A percentile compares a stretch with the other conserved stretches of the same genome.
Conservation (phyloP, 176 grass and related monocot species). For the Oryza rufipogon region DNA sequence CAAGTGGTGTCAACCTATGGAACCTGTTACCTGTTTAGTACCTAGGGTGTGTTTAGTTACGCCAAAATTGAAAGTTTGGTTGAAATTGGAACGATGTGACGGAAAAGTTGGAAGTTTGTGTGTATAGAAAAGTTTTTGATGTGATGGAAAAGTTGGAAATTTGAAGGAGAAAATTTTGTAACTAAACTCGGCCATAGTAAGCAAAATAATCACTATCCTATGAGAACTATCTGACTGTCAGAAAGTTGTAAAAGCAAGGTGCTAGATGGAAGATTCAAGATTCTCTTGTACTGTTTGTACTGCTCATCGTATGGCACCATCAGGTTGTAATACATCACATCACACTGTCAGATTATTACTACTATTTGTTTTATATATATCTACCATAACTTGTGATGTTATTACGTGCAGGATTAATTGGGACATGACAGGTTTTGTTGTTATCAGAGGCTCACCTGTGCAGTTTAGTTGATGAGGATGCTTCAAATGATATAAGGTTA, state of each 20-base stretch:
- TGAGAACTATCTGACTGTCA: background rate
- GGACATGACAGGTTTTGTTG: background rate
- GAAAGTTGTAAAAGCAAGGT: background rate
- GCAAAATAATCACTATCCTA: background rate
- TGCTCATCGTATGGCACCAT: background rate
- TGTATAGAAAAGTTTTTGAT: too few relatives aligned
- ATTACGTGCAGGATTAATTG: background rate
- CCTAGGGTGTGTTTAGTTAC: too few relatives aligned
- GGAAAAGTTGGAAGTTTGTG: too few relatives aligned
- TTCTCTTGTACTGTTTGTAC: background rate
- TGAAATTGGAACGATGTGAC: too few relatives aligned
- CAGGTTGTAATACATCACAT: background rate
- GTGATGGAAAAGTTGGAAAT: too few relatives aligned
- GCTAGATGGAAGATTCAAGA: background rate
- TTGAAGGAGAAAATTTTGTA: too few relatives aligned
- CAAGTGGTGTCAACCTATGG: background rate
- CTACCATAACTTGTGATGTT: background rate
- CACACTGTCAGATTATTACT: background rate
- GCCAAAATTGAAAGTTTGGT: too few relatives aligned
- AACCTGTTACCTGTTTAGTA: background rate
- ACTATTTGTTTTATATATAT: background rate
- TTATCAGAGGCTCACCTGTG: background rate
- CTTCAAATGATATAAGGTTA: background rate
- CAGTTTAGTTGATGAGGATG: background rate
- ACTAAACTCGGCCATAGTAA: too few relatives aligned